phyloP scores from a whole-genome alignment of 2,329 filamentous ascomycete species.

The Aureobasidium subglaciale region DNA sequence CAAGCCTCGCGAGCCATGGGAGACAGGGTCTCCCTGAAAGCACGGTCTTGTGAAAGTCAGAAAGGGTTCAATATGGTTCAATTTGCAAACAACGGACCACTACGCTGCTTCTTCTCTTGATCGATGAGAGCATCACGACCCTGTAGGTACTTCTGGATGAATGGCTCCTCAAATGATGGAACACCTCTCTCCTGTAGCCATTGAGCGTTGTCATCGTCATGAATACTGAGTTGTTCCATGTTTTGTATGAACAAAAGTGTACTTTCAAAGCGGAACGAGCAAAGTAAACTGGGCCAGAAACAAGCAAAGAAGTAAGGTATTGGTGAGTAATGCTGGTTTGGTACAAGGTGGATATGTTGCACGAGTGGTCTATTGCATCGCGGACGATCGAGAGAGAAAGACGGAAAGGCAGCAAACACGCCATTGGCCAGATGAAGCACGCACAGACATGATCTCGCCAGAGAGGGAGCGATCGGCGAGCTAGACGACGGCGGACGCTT shows the following conservation, averaged over 20 bases:
- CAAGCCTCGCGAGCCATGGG: slow-evolving; percentile 72
- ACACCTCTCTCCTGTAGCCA: slow-evolving; percentile 37
- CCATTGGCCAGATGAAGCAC: not conserved
- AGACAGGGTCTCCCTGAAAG: slow-evolving; percentile 67
- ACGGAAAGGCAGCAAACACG: not conserved
- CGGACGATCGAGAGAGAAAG: slow-evolving; percentile 2
- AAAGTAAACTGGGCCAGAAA: not conserved
- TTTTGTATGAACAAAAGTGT: not conserved
- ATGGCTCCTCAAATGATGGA: slow-evolving; percentile 54
- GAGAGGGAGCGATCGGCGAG: not conserved
- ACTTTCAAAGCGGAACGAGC: too few species aligned
- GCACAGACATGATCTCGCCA: not conserved
- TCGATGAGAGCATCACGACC: slow-evolving; percentile 69
- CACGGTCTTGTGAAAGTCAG: slow-evolving; percentile 46
- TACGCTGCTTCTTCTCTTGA: slow-evolving; percentile 75
- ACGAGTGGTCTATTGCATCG: not conserved
- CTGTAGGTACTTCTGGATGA: slow-evolving; percentile 73
- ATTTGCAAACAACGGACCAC: slow-evolving; percentile 57
- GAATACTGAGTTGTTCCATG: slow-evolving; percentile 8
- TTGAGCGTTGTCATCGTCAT: slow-evolving; percentile 31
- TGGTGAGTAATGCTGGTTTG: too few species aligned
- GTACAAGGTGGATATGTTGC: slow-evolving; percentile 4
- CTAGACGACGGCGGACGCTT: not conserved
- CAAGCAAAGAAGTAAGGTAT: not conserved
- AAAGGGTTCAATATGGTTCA: not conserved